These are phyloP conservation scores for Fistulina hepatica DNA, from an alignment of 1,284 basidiomycete genomes.

Conservation along the genomic window DNA sequence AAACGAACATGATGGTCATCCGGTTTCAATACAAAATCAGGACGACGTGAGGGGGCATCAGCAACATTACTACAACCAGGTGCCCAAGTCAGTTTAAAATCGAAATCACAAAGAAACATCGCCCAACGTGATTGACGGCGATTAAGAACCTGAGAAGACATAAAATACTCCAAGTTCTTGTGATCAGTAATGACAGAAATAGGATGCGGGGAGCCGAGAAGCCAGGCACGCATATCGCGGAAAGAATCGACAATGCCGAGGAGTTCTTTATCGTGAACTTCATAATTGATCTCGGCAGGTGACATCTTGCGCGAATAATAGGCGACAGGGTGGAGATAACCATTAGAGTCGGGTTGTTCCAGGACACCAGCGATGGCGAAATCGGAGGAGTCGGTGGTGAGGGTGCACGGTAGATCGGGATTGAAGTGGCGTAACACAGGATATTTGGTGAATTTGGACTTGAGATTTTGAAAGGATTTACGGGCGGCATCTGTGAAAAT, in stretches of 20 bases:
- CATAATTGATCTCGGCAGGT: conserved; percentile 24
- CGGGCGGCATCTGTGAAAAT: conserved; percentile 13
- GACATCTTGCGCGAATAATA: conserved; percentile 10
- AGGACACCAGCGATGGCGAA: conserved; percentile 20
- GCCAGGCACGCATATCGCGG: conserved; percentile 15
- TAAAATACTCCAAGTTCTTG: conserved; percentile 29
- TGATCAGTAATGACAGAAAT: conserved; percentile 25
- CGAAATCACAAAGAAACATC: conserved; percentile 28
- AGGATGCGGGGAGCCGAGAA: conserved; percentile 10
- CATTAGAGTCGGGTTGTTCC: conserved; percentile 5
- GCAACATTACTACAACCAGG: conserved; percentile 24
- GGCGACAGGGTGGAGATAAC: conserved; percentile 11
- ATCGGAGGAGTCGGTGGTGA: conserved; percentile 26
- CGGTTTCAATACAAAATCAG: conserved; percentile 27
- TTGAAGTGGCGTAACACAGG: conserved; percentile 27
- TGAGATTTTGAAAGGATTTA: conserved; percentile 22
- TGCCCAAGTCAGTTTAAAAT: conserved; percentile 26
- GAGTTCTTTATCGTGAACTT: conserved; percentile 21
- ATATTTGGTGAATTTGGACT: conserved; percentile 23
- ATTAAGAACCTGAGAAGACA: conserved; percentile 23
- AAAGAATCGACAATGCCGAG: conserved; percentile 18
- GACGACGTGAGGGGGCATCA: conserved; percentile 22
- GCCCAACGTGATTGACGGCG: conserved; percentile 31
- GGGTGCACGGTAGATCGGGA: conserved; percentile 18
- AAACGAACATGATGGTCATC: conserved; percentile 19